Evolutionary conservation across 2,329 filamentous ascomycete species (phyloP), one percentile per base, ranked within the genome.

Genomic region (Fusarium caatingaense): DNA sequence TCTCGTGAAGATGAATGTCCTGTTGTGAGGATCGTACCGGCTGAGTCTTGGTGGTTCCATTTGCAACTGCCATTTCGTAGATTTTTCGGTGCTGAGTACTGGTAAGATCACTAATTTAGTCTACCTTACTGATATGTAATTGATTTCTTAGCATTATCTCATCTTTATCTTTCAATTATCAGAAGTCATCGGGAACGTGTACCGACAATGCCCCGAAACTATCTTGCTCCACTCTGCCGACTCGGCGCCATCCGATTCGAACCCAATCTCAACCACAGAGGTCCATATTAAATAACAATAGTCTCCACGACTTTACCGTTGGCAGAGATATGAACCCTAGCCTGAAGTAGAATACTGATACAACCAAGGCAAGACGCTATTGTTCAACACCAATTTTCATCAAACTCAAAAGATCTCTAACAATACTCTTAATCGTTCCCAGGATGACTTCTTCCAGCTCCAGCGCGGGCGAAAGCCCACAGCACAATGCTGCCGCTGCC

Each of bases 401-500:
- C 16, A 37, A 3, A 11, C 10, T 37, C 3, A 12, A n/a, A n/a
- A n/a, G 10, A n/a, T 37, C 18, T 37, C 5, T 0, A 37, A 37
- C 18, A n/a, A 12, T n/a, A 1, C 10, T 12, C 5, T n/a, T 7
- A 1, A 12, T n/a, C 0, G 18, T n/a, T 37, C 2, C 18, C 18
- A 37, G 0, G 18, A 59, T 60, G 21, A 44, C 41, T 34, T 59
- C 27, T 23, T 16, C 46, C 21, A 5, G 23, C 4, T 6, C 9
- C 3, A 30, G 12, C 8, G 11, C 13, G 3, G 0, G 18, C 0
- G 8, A 11, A 6, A 7, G 0, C 2, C 7, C 2, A 6, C 2
- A 21, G 1, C 1, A 37, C 2, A 37, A 7, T 1, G 18, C 18
- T n/a, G 9, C 9, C 8, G 8, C 10, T 6, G 10, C 27, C 8